Percentiles rank a stretch among this genome's conserved stretches.
Conservation (phyloP, 2,329 filamentous ascomycete species). For the Talaromyces piceae region DNA sequence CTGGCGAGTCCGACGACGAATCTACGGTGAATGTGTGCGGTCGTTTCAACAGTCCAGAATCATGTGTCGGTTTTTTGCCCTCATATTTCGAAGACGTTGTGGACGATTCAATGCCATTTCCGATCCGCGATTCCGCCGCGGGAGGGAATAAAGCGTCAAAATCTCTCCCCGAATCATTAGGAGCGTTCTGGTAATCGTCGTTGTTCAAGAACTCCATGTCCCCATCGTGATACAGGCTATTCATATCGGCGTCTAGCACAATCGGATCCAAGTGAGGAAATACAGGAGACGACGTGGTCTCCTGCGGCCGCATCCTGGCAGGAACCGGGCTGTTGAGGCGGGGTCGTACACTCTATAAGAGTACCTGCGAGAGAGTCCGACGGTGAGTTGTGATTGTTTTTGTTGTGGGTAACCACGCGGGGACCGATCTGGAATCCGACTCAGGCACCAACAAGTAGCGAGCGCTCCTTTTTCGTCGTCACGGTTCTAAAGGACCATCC, state of each 20-base stretch:
- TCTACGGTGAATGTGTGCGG: slow-evolving; percentile 27
- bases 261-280: slow-evolving; percentile 34
- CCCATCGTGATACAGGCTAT: slow-evolving; percentile 31
- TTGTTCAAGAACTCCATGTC: slow-evolving; percentile 39
- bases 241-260: slow-evolving; percentile 38
- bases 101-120: slow-evolving; percentile 21
- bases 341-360: background rate
- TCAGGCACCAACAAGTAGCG: slow-evolving; percentile 1
- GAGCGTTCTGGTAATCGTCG: slow-evolving; percentile 29
- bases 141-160: slow-evolving; percentile 37
- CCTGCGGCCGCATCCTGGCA: slow-evolving; percentile 30
- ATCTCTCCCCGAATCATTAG: slow-evolving; percentile 30
- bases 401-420: background rate
- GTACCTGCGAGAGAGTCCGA: background rate
- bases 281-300: slow-evolving; percentile 28
- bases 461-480: background rate
- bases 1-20: slow-evolving; percentile 39
- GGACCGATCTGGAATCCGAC: background rate
- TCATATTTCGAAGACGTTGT: slow-evolving; percentile 24
- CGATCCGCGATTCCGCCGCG: slow-evolving; percentile 24
- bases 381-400: background rate
- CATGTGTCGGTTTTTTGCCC: slow-evolving; percentile 22
- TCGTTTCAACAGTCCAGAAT: slow-evolving; percentile 27
- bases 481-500: slow-evolving; percentile 1
- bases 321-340: background rate